Conservation (phyloP, 176 grass and related monocot genomes). For the Cenchrus purpureus region DNA sequence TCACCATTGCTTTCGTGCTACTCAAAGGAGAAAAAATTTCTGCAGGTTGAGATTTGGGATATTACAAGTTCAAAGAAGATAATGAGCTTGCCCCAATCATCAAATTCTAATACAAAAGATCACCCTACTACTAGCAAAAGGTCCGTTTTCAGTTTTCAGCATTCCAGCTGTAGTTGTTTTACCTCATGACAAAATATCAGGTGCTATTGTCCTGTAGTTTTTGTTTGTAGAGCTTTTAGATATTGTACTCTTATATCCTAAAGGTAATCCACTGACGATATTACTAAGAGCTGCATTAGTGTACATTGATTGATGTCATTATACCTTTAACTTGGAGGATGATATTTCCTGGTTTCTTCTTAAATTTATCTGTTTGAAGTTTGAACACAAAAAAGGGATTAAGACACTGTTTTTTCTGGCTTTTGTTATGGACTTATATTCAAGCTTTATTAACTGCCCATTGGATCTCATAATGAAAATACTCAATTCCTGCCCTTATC, state of each 20-base stretch:
- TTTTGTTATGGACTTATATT: background rate
- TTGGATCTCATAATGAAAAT: background rate
- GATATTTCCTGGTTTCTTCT: background rate
- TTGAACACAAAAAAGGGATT: background rate
- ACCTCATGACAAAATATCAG: slow-evolving; percentile 21
- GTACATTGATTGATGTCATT: background rate
- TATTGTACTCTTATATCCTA: slow-evolving; percentile 15
- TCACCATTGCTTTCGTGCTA: slow-evolving; percentile 28
- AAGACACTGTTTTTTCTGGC: slow-evolving; percentile 3
- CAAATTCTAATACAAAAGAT: slow-evolving; percentile 35
- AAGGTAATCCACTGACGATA: background rate
- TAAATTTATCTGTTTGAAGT: background rate
- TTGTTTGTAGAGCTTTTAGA: slow-evolving; percentile 13
- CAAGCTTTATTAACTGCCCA: background rate
- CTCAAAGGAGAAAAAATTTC: slow-evolving; percentile 13
- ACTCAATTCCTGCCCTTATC: background rate
- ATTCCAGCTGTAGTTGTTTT: slow-evolving; percentile 10
- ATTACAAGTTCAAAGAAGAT: slow-evolving; percentile 61
- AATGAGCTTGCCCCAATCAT: slow-evolving; percentile 63
- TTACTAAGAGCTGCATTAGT: background rate
- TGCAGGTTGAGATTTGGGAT: slow-evolving; percentile 93
- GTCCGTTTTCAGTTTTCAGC: slow-evolving; percentile 40
- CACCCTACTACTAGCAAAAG: slow-evolving; percentile 66
- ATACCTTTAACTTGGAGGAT: background rate
- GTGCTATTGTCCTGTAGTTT: background rate